Evolutionary conservation across 1,284 basidiomycete genomes (phyloP).

Genomic region (Puccinia brachypodii): DNA sequence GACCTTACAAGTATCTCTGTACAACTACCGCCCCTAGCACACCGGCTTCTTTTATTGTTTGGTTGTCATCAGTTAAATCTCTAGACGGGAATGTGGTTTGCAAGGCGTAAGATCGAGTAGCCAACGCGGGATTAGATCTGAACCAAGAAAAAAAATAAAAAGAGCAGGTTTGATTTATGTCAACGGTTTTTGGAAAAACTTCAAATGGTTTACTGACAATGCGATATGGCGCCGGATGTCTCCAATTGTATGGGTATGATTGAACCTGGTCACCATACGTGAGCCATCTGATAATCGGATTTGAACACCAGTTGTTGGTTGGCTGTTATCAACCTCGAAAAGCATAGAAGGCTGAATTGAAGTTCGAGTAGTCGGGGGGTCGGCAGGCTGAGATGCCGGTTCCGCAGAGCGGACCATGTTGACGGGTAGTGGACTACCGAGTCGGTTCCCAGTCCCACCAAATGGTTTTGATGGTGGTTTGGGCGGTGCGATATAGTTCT

Average conservation of each 20-base stretch:
- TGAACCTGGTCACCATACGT: slow-evolving; percentile 85
- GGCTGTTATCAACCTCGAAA: slow-evolving; percentile 77
- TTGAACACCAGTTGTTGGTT: slow-evolving; percentile 87
- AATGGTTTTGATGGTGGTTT: slow-evolving; percentile 64
- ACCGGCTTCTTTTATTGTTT: slow-evolving; percentile 73
- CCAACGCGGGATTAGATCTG: slow-evolving; percentile 73
- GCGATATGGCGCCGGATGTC: slow-evolving; percentile 86
- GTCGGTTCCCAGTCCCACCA: slow-evolving; percentile 74
- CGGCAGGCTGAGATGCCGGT: slow-evolving; percentile 15
- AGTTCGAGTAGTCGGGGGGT: slow-evolving; percentile 56
- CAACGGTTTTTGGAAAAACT: not conserved
- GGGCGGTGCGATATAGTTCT: slow-evolving; percentile 69
- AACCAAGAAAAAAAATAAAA: not conserved
- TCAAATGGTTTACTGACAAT: slow-evolving; percentile 65
- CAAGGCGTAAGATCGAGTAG: slow-evolving; percentile 69
- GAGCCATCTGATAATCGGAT: slow-evolving; percentile 86
- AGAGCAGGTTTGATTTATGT: not conserved
- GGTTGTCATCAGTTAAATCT: slow-evolving; percentile 67
- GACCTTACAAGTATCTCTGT: slow-evolving; percentile 64
- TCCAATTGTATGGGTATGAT: slow-evolving; percentile 82
- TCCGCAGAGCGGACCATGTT: not conserved
- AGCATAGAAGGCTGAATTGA: slow-evolving; percentile 51
- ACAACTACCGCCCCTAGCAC: slow-evolving; percentile 81
- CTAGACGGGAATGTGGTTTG: slow-evolving; percentile 81
- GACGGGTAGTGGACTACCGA: slow-evolving; percentile 62